Evolutionary conservation across 495 filamentous ascomycete genomes (phyloP), one percentile per base, ranked within the genome.

Genomic region (Annulohypoxylon moriforme): DNA sequence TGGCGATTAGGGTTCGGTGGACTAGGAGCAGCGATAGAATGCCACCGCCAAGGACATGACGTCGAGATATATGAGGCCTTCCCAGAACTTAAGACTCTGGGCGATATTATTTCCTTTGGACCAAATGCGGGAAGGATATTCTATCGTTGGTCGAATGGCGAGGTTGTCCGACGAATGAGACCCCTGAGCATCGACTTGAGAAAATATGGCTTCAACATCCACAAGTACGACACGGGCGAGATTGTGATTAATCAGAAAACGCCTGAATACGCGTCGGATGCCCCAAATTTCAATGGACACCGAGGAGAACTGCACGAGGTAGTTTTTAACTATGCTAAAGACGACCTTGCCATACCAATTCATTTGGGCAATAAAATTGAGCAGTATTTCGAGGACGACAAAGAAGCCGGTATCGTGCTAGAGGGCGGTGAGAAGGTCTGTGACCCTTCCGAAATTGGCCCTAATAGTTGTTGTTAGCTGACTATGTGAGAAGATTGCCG

Each of bases 61-160:
- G 88, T 90, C 46, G 75, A 80, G 60, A 81, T 89, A 70, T 88
- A 89, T 76, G 86, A 89, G 64, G 81, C 83, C 18, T 89, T 89
- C 63, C 83, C 85, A 16, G 82, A 85, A 65, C 83, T 89, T 55
- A 89, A 88, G 69, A 71, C 79, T 1, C 81, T 89, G 0, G 88
- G 88, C 53, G 88, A 90, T 74, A 89, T 90, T 68, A 90, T 90
- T 67, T 89, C 87, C 27, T 89, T 90, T 42, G 87, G 88, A 2
- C 82, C 86, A 20, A 90, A 90, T 72, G 87, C 83, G 31, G 86
- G 86, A 0, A 83, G 85, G 53, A 88, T 89, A 70, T 86, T 84
- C 64, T 65, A 81, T 27, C 83, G 85, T 1, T 89, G 87, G 87
- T 76, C 77, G 1, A 75, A 81, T 68, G 85, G 83, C 18, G 74